Percentiles rank a stretch among this genome's conserved stretches.
Evolutionary conservation across 139 green algal species (phyloP).

Genomic region (Chlamydomonas incerta): DNA sequence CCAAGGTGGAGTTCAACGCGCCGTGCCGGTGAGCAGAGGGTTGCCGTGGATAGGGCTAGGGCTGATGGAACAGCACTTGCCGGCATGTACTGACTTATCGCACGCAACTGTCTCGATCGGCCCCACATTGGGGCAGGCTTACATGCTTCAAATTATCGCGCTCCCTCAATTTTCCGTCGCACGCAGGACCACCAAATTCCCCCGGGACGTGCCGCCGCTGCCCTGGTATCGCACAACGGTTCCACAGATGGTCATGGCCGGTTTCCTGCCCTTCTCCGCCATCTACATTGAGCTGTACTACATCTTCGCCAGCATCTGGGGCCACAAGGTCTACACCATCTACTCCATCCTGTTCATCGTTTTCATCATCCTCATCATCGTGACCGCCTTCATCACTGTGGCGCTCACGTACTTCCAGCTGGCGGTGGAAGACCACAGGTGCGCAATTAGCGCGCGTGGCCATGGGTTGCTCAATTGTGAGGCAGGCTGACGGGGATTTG

Average conservation of each 20-base stretch:
- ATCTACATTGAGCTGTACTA: slow-evolving; percentile 99
- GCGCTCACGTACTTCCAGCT: slow-evolving; percentile 98
- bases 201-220: slow-evolving; percentile 83
- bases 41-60: no score
- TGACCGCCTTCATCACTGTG: slow-evolving; percentile 96
- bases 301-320: slow-evolving; percentile 97
- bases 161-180: no score
- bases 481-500: no score
- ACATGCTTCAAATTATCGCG: no score
- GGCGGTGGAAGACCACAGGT: slow-evolving; percentile 91
- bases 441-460: no score
- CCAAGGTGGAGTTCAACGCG: slow-evolving; percentile 77
- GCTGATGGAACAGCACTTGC: no score
- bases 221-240: slow-evolving; percentile 90
- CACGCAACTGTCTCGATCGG: no score
- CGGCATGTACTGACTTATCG: no score
- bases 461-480: no score
- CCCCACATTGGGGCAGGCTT: no score
- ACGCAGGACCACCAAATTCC: slow-evolving; percentile 93
- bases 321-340: slow-evolving; percentile 97
- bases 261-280: slow-evolving; percentile 95
- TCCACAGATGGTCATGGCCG: slow-evolving; percentile 94
- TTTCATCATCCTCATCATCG: slow-evolving; percentile 93
- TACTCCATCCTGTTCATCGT: slow-evolving; percentile 96
- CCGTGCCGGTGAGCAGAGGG: slow-evolving; percentile 66